These are phyloP conservation scores for Calonectria montana DNA, from an alignment of 2,329 filamentous ascomycete species.

Conservation along the genomic window DNA sequence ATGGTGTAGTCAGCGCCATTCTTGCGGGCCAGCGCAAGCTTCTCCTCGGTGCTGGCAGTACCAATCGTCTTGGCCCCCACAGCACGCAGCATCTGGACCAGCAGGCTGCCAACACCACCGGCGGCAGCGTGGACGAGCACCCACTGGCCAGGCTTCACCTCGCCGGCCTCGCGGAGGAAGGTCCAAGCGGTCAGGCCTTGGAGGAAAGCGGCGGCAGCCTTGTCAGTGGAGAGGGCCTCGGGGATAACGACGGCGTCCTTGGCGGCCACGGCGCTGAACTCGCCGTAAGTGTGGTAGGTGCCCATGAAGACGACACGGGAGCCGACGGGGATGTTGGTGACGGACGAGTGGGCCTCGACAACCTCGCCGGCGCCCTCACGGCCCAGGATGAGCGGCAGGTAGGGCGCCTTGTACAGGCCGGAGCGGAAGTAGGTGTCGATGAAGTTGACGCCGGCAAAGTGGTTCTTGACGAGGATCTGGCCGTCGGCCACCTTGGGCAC, in stretches of 20 bases:
- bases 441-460: conserved; percentile 84
- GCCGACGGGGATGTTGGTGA: conserved; percentile 69
- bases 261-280: conserved; percentile 66
- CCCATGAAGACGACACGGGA: conserved; percentile 79
- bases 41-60: conserved; percentile 79
- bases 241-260: conserved; percentile 72
- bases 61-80: conserved; percentile 84
- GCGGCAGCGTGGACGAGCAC: conserved; percentile 87
- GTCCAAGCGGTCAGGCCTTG: conserved; percentile 88
- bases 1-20: conserved; percentile 80
- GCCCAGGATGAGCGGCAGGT: conserved; percentile 80
- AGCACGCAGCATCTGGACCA: conserved; percentile 78
- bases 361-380: conserved; percentile 82
- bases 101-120: conserved; percentile 80
- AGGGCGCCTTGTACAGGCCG: conserved; percentile 78
- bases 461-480: conserved; percentile 84
- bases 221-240: conserved; percentile 66
- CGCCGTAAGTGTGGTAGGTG: conserved; percentile 61
- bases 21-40: conserved; percentile 75
- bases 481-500: conserved; percentile 76
- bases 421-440: conserved; percentile 93
- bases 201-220: conserved; percentile 76
- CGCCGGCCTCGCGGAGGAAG: conserved; percentile 79
- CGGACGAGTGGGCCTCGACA: conserved; percentile 67
- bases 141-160: conserved; percentile 83